Conservation (phyloP, 768 basidiomycete genomes). For the Tulasnella sp. region DNA sequence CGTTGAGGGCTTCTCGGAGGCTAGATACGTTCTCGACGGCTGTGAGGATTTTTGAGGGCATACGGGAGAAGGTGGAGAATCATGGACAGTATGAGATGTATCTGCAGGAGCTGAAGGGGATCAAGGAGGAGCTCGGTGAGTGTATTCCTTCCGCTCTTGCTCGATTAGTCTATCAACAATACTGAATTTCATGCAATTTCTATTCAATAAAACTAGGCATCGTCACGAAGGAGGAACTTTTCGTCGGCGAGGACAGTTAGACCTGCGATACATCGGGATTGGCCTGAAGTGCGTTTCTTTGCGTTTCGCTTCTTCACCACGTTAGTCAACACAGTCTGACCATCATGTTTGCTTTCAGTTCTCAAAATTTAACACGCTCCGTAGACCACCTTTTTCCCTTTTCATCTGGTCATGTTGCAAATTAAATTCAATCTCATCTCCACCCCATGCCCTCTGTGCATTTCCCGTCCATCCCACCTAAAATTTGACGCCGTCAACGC, state of each 20-base stretch:
- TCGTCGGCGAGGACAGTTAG: conserved; percentile 31
- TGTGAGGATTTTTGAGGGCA: conserved; percentile 89
- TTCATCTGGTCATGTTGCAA: too few relatives aligned
- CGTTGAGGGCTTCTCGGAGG: conserved; percentile 73
- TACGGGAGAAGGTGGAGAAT: conserved; percentile 97
- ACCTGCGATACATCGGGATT: not conserved
- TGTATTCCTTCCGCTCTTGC: conserved; percentile 19
- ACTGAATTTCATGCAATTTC: not conserved
- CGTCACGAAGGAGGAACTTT: conserved; percentile 52
- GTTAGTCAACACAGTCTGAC: too few relatives aligned
- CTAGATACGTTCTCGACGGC: conserved; percentile 97
- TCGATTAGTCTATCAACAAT: not conserved
- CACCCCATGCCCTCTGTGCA: too few relatives aligned
- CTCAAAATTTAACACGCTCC: too few relatives aligned
- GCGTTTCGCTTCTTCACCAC: too few relatives aligned
- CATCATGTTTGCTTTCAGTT: too few relatives aligned
- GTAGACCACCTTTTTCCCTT: too few relatives aligned
- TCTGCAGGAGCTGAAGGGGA: conserved; percentile 75
- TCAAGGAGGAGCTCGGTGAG: conserved; percentile 86
- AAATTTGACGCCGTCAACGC: too few relatives aligned
- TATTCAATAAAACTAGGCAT: conserved; percentile 35
- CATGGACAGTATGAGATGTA: conserved; percentile 90
- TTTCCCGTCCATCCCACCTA: too few relatives aligned
- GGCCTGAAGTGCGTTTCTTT: not conserved
- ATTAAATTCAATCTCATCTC: too few relatives aligned